Base-by-base conservation (phyloP, 371 early-diverging fungal species). In the Mortierella sp. region DNA sequence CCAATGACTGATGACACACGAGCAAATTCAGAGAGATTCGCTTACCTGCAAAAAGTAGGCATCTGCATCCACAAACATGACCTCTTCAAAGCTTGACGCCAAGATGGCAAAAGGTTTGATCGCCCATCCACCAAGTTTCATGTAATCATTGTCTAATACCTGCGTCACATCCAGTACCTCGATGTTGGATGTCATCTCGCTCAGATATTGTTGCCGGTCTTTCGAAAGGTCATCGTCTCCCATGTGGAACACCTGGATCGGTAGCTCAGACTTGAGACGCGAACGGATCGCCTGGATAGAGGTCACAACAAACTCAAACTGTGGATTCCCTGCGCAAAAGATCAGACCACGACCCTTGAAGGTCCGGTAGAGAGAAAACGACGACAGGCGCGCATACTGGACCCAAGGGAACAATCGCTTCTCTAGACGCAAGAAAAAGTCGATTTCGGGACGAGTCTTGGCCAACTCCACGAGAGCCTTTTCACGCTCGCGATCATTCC, bases 11-110 rank as follows among this genome's bases (percentile, higher is more conserved):
- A n/a, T n/a, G n/a, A n/a, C n/a, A n/a, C n/a, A n/a, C 39, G 39
- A 39, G 39, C 14, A 39, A 14, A 7, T 10, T 39, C 39, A 10
- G 39, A 7, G 48, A 47, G 3, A 4, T 6, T 24, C 48, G 6
- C 46, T 25, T 74, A 74, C 76, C 58, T 88, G 82, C 69, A 92
- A 82, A 79, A 91, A 90, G 48, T 89, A 83, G 3, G 84, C 90
- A 60, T 94, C 94, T 2, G 94, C 91, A 79, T 94, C 94, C 68
- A 92, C 81, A 67, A 94, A 79, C 58, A 92, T 87, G 37, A 88
- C 85, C 43, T 90, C 86, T 19, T 65, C 53, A 62, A 93, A 93
- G 6, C 79, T 78, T 19, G 90, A 90, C 12, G 89, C 90, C 50
- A 93, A 64, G 51, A 92, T 85, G 0, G 89, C 82, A 64, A 81